These are phyloP conservation scores for Penicillium ucsense DNA, from an alignment of 495 filamentous ascomycete species.

Conservation along the genomic window DNA sequence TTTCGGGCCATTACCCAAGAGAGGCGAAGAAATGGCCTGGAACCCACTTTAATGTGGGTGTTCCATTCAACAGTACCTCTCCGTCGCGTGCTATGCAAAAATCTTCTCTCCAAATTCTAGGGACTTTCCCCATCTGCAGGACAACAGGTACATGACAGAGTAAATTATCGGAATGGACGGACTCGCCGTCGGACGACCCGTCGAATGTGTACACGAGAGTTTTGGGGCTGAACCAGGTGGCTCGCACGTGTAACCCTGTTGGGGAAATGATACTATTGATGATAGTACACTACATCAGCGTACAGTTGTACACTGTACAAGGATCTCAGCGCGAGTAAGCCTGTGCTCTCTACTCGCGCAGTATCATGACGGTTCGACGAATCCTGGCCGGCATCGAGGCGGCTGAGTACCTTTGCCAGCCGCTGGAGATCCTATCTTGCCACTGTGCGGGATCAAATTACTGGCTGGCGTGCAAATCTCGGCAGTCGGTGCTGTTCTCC, in stretches of 20 bases:
- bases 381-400: conserved; percentile 1
- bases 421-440: conserved; percentile 6
- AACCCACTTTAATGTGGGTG: background rate
- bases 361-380: too few relatives aligned
- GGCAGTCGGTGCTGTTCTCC: too few relatives aligned
- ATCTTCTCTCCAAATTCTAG: too few relatives aligned
- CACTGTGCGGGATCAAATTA: background rate
- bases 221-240: too few relatives aligned
- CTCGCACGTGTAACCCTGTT: conserved; percentile 5
- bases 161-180: background rate
- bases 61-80: too few relatives aligned
- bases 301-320: too few relatives aligned
- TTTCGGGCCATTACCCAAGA: background rate
- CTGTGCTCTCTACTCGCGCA: too few relatives aligned
- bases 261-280: conserved; percentile 5
- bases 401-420: conserved; percentile 1
- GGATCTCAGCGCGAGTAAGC: too few relatives aligned
- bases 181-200: conserved; percentile 9
- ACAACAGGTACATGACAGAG: too few relatives aligned
- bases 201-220: background rate
- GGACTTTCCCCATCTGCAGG: too few relatives aligned
- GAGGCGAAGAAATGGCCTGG: background rate
- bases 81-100: too few relatives aligned
- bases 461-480: too few relatives aligned
- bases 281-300: background rate